Conservation (phyloP, 495 filamentous ascomycete species). For the Lasiosphaeria miniovina region DNA sequence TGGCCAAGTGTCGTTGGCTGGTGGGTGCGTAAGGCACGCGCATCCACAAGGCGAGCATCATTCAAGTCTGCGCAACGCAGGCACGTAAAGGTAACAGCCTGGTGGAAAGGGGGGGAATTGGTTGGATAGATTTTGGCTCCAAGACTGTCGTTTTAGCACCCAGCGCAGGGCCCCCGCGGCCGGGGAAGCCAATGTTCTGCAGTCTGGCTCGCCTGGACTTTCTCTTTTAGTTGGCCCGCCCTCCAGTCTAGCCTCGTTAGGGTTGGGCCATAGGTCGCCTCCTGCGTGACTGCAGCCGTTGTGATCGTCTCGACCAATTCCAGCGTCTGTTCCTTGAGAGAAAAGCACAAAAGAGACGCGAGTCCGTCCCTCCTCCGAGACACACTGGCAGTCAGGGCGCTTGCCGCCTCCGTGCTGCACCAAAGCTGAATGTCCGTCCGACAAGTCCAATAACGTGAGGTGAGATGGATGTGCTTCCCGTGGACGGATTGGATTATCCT, state of each 20-base stretch:
- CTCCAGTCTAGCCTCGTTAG: constrained; percentile 1
- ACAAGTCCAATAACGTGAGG: too few species aligned
- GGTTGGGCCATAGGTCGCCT: not conserved
- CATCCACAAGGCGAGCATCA: too few species aligned
- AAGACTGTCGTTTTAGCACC: not conserved
- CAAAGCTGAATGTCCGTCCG: too few species aligned
- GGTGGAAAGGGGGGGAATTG: too few species aligned
- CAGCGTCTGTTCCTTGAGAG: not conserved
- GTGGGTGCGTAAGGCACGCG: not conserved
- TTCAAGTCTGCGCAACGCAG: too few species aligned
- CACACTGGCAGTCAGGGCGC: not conserved
- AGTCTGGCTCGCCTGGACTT: not conserved
- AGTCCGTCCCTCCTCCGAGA: constrained; percentile 13
- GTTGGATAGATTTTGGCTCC: too few species aligned
- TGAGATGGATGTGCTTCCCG: too few species aligned
- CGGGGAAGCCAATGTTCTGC: not conserved
- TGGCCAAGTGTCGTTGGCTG: not conserved
- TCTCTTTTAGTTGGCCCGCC: constrained; percentile 2
- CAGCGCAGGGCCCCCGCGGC: not conserved
- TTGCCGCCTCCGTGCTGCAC: not conserved
- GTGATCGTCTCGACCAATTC: not conserved
- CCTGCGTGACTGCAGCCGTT: not conserved
- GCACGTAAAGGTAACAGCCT: too few species aligned
- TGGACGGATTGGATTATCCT: too few species aligned
- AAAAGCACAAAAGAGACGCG: constrained; percentile 13